These are phyloP conservation scores for Populus tremula DNA, from an alignment of 345 rosid species.

Conservation along the genomic window DNA sequence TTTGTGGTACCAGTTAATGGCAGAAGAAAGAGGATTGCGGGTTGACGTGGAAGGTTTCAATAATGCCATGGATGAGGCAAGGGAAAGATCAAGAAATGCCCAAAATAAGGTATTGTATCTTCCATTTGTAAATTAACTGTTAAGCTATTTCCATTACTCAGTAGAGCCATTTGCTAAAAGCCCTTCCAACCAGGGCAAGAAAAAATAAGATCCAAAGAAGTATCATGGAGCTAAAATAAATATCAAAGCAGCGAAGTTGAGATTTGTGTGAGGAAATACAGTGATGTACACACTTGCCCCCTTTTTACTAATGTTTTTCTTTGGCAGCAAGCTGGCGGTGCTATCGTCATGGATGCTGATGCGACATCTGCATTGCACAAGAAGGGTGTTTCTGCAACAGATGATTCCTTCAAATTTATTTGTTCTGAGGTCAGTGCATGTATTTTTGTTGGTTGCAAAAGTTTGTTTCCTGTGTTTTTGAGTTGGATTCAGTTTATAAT, in stretches of 20 bases:
- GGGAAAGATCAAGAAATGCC: conserved; percentile 89
- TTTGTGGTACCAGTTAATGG: conserved; percentile 63
- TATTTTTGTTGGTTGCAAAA: not conserved
- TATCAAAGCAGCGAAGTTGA: not conserved
- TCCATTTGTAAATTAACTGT: not conserved
- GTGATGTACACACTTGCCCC: not conserved
- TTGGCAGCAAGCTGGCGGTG: conserved; percentile 81
- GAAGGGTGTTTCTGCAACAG: conserved; percentile 63
- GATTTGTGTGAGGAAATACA: not conserved
- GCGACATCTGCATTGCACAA: conserved; percentile 78
- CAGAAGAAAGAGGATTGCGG: conserved; percentile 78
- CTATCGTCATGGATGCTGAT: conserved; percentile 88
- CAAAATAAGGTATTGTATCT: conserved; percentile 60
- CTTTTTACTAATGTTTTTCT: conserved; percentile 15
- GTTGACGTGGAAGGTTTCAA: conserved; percentile 87
- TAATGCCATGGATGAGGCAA: conserved; percentile 81
- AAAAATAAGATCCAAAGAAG: not conserved
- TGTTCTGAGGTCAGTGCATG: conserved; percentile 60
- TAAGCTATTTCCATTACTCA: not conserved
- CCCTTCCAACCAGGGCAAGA: not conserved
- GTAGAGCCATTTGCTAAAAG: not conserved
- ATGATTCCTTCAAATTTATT: conserved; percentile 72
- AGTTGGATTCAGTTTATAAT: not conserved
- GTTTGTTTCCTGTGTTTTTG: not conserved
- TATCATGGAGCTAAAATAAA: not conserved